These are phyloP conservation scores for Gleditsia sinensis DNA, from an alignment of 306 rosid genomes.

Conservation along the genomic window DNA sequence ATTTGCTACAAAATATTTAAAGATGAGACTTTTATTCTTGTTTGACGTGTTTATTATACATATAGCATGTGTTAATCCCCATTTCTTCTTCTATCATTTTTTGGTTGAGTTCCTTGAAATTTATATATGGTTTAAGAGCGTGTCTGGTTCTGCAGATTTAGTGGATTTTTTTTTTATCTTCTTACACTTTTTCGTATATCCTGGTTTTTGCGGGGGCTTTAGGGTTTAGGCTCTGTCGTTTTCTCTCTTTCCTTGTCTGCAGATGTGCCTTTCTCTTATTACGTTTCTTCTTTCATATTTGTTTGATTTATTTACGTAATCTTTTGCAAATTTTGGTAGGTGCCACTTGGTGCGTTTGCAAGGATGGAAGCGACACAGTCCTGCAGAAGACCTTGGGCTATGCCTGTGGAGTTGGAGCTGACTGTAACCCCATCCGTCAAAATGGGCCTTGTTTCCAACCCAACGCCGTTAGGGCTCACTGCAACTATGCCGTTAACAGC, in stretches of 20 bases:
- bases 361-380: slow-evolving; percentile 53
- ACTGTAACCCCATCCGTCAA: slow-evolving; percentile 63
- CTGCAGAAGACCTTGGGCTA: slow-evolving; percentile 76
- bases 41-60: background rate
- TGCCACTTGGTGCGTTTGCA: slow-evolving; percentile 83
- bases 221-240: background rate
- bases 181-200: background rate
- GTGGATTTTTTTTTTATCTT: background rate
- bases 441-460: slow-evolving; percentile 64
- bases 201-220: background rate
- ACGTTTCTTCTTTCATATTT: too few species aligned
- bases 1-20: background rate
- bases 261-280: background rate
- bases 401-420: slow-evolving; percentile 97
- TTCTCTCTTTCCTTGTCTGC: background rate
- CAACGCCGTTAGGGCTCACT: slow-evolving; percentile 69
- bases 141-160: too few species aligned
- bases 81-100: background rate
- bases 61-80: background rate
- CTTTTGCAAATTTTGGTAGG: slow-evolving; percentile 33
- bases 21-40: background rate
- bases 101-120: background rate
- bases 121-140: background rate
- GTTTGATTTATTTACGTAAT: too few species aligned
- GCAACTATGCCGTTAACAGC: slow-evolving; percentile 79